Conservation (phyloP, 768 basidiomycete genomes). For the Rhizopogon salebrosus region DNA sequence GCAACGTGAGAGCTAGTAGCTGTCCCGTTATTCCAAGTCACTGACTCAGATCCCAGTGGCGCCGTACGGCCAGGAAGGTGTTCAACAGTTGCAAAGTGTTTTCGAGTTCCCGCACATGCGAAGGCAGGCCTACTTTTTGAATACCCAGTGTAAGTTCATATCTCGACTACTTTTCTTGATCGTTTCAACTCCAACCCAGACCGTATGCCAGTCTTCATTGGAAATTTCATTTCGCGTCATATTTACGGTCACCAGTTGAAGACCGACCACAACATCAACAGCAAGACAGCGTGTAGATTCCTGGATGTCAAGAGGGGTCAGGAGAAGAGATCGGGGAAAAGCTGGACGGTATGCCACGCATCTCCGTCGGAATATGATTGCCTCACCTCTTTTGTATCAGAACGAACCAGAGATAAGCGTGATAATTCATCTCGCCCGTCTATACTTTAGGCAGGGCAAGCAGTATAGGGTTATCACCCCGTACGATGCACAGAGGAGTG, state of each 20-base stretch:
- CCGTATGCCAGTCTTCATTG: slow-evolving; percentile 77
- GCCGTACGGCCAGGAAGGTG: slow-evolving; percentile 70
- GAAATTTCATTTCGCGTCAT: slow-evolving; percentile 58
- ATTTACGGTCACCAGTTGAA: slow-evolving; percentile 57
- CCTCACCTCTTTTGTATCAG: slow-evolving; percentile 32
- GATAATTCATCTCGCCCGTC: slow-evolving; percentile 47
- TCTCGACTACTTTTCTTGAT: background rate
- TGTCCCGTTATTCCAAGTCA: background rate
- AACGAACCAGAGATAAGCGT: slow-evolving; percentile 51
- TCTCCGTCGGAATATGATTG: background rate
- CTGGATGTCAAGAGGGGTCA: slow-evolving; percentile 33
- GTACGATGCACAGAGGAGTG: slow-evolving; percentile 64
- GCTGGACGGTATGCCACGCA: slow-evolving; percentile 20
- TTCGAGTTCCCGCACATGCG: slow-evolving; percentile 67
- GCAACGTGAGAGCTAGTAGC: slow-evolving; percentile 28
- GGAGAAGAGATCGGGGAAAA: slow-evolving; percentile 23
- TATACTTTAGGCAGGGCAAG: slow-evolving; percentile 40
- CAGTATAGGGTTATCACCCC: slow-evolving; percentile 71
- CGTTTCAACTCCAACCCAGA: slow-evolving; percentile 37
- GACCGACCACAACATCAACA: slow-evolving; percentile 45
- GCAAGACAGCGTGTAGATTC: slow-evolving; percentile 30
- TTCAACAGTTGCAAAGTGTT: slow-evolving; percentile 61
- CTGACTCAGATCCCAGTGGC: slow-evolving; percentile 45
- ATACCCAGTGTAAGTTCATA: slow-evolving; percentile 62
- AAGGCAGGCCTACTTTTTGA: slow-evolving; percentile 43